Evolutionary conservation across 2,329 filamentous ascomycete species (phyloP), one percentile per base, ranked within the genome.

Genomic region (Thielaviopsis musarum): DNA sequence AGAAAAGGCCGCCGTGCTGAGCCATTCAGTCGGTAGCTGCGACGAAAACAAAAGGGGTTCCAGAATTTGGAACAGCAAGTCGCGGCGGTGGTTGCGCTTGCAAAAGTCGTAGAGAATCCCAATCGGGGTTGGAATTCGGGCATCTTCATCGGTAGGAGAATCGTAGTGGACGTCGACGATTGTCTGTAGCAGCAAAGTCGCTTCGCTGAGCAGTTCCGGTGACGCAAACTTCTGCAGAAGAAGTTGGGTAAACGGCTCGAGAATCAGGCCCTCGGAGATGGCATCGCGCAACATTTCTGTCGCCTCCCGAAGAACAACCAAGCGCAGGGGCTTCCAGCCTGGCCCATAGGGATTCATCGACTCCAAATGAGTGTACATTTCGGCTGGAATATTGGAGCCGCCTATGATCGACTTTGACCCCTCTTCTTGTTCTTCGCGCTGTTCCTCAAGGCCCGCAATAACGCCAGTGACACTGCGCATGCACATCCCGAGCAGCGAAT

Each of bases 401-500:
- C 17, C 41, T 12, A 49, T 17, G 13, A 56, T 10, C 10, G 41
- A 54, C 48, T 10, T 69, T 61, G 15, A 66, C 65, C 26, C 70
- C 53, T 22, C 66, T 67, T 9, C 63, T 64, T 2, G 69, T 67
- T 13, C 70, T 58, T 58, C 64, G 24, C 54, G 22, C n/a, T 60
- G 61, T 3, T 22, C 19, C 41, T 60, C 26, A 13, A 62, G 10
- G 17, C 22, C 56, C 7, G 41, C 12, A 13, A 62, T 60, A 3
- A 62, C 51, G 13, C 56, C 19, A 7, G 63, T 60, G 1, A 59
- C 58, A n/a, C 56, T 52, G 15, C 69, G 70, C 41, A 72, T 62
- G 48, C 70, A 72, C 66, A 72, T 69, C n/a, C 65, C 67, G 9
- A 72, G 60, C 3, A 72, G 64, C 10, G 70, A 71, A 54, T 70